These are phyloP conservation scores for Ustanciosporium gigantosporum DNA, from an alignment of 1,284 basidiomycete species.

Conservation along the genomic window DNA sequence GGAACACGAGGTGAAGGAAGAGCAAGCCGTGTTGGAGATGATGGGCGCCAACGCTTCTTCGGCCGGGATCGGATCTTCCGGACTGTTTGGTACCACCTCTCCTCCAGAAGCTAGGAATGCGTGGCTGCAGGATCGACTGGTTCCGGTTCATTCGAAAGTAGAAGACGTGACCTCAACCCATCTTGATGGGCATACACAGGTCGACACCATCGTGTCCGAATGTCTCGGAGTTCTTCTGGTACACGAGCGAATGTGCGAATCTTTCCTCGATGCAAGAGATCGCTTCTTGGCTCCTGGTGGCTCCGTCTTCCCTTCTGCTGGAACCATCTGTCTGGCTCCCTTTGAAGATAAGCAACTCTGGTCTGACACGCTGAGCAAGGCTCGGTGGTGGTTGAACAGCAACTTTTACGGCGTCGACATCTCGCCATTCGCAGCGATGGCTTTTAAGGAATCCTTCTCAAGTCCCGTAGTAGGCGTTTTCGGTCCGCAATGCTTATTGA, in stretches of 20 bases:
- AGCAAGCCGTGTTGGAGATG: slow-evolving; percentile 30
- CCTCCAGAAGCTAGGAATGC: slow-evolving; percentile 28
- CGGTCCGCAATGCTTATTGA: slow-evolving; percentile 41
- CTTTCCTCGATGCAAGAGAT: slow-evolving; percentile 64
- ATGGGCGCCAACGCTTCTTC: slow-evolving; percentile 17
- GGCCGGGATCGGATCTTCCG: neutral
- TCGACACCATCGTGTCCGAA: slow-evolving; percentile 66
- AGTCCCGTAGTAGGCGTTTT: slow-evolving; percentile 56
- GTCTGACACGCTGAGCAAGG: slow-evolving; percentile 64
- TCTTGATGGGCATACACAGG: slow-evolving; percentile 53
- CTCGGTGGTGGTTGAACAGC: slow-evolving; percentile 47
- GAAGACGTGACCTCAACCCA: slow-evolving; percentile 48
- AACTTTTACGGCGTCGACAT: slow-evolving; percentile 59
- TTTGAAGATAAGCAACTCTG: slow-evolving; percentile 65
- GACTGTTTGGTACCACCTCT: slow-evolving; percentile 8
- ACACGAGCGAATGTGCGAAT: slow-evolving; percentile 66
- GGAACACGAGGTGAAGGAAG: slow-evolving; percentile 22
- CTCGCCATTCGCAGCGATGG: slow-evolving; percentile 43
- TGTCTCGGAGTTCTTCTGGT: slow-evolving; percentile 65
- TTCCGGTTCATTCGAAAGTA: slow-evolving; percentile 47
- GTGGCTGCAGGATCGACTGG: slow-evolving; percentile 41
- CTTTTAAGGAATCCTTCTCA: slow-evolving; percentile 49
- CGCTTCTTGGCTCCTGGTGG: slow-evolving; percentile 64
- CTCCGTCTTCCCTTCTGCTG: slow-evolving; percentile 63
- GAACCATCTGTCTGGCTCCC: slow-evolving; percentile 64